Evolutionary conservation across 2,329 filamentous ascomycete species (phyloP), one percentile per base, ranked within the genome.

Genomic region (Cercospora brassicicola): DNA sequence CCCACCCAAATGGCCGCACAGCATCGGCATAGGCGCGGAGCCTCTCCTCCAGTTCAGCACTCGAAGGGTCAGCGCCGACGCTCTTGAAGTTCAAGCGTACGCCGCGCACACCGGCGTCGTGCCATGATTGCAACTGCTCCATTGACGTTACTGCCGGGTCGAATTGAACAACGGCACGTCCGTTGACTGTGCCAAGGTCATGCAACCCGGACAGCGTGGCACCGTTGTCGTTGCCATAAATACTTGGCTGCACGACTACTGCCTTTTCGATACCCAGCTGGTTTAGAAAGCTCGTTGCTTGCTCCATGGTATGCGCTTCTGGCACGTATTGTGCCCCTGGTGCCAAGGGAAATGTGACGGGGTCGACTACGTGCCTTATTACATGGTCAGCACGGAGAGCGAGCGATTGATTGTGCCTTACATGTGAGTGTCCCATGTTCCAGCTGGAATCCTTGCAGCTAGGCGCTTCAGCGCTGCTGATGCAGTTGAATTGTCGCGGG

Each of bases 381-480:
- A 39, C 4, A 28, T 61, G 31, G 23, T 39, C 36, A 42, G 20
- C 20, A n/a, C 7, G 5, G 33, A 28, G 23, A 18, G 11, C 5
- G 9, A 26, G 10, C n/a, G 15, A n/a, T 23, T 28, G n/a, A 15
- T 36, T 9, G 57, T 8, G 18, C 48, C 59, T 30, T 30, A 48
- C 85, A 89, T 89, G 75, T 89, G 87, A 61, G 83, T 85, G 74
- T 89, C 87, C 87, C 87, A 89, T 65, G 87, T 81, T 13, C 79
- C 79, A 13, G 69, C 66, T 3, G 84, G 83, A 64, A 84, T 80
- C 39, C 76, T 71, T 13, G 64, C 45, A 28, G 73, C 71, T 2
- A 77, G 64, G 3, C 68, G 18, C 8, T 26, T 30, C 53, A 57
- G 13, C 4, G 26, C 53, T 10, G 23, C 30, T 18, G 53, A 57